Evolutionary conservation across 2,329 filamentous ascomycete genomes (phyloP), one percentile per base, ranked within the genome.

Genomic region (Clarireedia monteithiana): DNA sequence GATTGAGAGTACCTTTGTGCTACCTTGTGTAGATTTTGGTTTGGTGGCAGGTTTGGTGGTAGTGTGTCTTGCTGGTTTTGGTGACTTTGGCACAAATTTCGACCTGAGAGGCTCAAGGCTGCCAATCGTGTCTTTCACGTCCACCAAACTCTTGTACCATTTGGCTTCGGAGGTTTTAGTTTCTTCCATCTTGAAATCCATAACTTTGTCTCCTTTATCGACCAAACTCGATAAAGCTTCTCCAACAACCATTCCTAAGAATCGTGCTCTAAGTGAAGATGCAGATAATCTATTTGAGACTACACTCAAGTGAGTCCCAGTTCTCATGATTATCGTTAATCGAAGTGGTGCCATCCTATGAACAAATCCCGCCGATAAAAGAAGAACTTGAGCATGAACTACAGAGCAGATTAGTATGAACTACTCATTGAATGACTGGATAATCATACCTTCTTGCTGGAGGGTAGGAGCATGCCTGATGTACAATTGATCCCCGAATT

Each of bases 161-260:
- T 76, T 73, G 2, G 86, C 87, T 67, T 96, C 91, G 1, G 82
- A 77, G 1, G 80, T 83, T 46, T 84, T 79, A 67, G 84, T 84
- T 58, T 95, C 91, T 20, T 94, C 87, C 65, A 91, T 80, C 39
- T 91, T 85, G 66, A 99, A 97, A 58, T 88, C 84, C 68, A 99
- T 83, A 55, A 78, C 83, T 56, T 85, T 86, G 7, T 86, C 86
- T 26, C 78, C 79, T 62, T 88, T 87, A 56, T 86, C 80, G 3
- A 81, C 73, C 2, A 69, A 70, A 2, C 73, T 68, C 1, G 83
- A 86, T 0, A 86, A 71, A 0, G 85, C 82, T 62, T 90, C 90
- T 4, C 89, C 94, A 34, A 96, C 84, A 2, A 88, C 77, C 83
- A 99, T 95, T 0, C 94, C 94, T 0, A 99, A 77, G 62, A 95